A percentile compares a stretch with the other conserved stretches of the same genome.
Evolutionary conservation across 805 yeast species (phyloP).

Genomic region (Zygotorulaspora sp.): DNA sequence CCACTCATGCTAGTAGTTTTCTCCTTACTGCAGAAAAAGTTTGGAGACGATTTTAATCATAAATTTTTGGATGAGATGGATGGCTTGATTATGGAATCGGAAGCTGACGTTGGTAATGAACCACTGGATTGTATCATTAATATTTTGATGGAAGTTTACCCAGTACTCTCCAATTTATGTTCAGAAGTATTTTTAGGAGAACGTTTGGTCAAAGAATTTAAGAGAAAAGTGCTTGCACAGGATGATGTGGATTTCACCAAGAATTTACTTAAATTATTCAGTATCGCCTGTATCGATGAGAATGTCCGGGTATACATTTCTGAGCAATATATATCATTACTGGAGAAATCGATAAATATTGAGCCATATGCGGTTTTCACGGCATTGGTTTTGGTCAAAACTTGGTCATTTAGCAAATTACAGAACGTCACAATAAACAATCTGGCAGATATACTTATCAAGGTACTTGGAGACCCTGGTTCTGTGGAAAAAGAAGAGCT

Average conservation of each 20-base stretch:
- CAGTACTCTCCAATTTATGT: conserved; percentile 28
- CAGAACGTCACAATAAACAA: conserved; percentile 32
- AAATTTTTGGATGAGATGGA: conserved; percentile 20
- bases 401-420: conserved; percentile 49
- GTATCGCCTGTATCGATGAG: conserved; percentile 50
- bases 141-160: conserved; percentile 27
- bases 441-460: conserved; percentile 32
- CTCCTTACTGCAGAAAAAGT: conserved; percentile 15
- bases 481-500: conserved; percentile 11
- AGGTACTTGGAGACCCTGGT: conserved; percentile 11
- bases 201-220: conserved; percentile 27
- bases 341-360: conserved; percentile 37
- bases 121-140: conserved; percentile 22
- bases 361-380: conserved; percentile 35
- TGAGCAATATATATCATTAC: conserved; percentile 40
- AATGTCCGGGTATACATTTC: conserved; percentile 45
- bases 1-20: conserved; percentile 24
- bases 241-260: conserved; percentile 22
- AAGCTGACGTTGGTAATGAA: conserved; percentile 22
- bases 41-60: conserved; percentile 18
- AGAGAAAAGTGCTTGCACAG: conserved; percentile 14
- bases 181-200: conserved; percentile 30
- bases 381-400: conserved; percentile 47
- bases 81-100: conserved; percentile 26
- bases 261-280: conserved; percentile 36